These are phyloP conservation scores for Coemansia brasiliensis DNA, from an alignment of 192 early-diverging fungal species.

Conservation along the genomic window DNA sequence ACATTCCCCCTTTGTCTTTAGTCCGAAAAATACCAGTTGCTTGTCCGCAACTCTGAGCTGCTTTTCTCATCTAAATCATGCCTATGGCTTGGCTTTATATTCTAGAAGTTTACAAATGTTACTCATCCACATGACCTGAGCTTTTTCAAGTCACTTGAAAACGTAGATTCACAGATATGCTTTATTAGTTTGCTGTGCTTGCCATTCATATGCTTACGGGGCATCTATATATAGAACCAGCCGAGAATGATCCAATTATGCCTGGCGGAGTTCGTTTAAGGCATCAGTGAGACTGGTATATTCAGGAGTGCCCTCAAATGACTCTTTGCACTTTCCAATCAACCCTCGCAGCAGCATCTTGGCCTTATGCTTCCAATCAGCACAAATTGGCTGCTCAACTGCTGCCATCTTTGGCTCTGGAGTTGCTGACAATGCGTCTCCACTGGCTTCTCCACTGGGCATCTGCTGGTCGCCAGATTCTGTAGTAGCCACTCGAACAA, in stretches of 20 bases:
- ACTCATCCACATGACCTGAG: too few relatives aligned
- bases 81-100: too few relatives aligned
- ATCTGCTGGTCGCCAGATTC: constrained; percentile 33
- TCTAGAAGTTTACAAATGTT: too few relatives aligned
- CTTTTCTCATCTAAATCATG: too few relatives aligned
- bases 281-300: constrained; percentile 65
- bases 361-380: constrained; percentile 89
- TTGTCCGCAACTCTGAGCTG: too few relatives aligned
- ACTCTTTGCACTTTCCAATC: constrained; percentile 76
- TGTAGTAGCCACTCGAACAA: constrained; percentile 24
- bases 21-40: too few relatives aligned
- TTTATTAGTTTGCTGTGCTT: background rate
- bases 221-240: background rate
- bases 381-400: constrained; percentile 61
- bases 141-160: too few relatives aligned
- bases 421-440: constrained; percentile 11
- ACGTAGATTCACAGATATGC: background rate
- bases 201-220: background rate
- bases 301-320: constrained; percentile 64
- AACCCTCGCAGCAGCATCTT: constrained; percentile 79
- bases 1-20: too few relatives aligned
- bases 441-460: constrained; percentile 2
- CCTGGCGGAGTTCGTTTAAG: constrained; percentile 59
- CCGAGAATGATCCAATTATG: too few relatives aligned
- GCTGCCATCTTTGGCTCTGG: constrained; percentile 39